Percentiles rank a stretch among this genome's conserved stretches.
Evolutionary conservation across 2,329 filamentous ascomycete species (phyloP).

Genomic region (Beauveria varroae): DNA sequence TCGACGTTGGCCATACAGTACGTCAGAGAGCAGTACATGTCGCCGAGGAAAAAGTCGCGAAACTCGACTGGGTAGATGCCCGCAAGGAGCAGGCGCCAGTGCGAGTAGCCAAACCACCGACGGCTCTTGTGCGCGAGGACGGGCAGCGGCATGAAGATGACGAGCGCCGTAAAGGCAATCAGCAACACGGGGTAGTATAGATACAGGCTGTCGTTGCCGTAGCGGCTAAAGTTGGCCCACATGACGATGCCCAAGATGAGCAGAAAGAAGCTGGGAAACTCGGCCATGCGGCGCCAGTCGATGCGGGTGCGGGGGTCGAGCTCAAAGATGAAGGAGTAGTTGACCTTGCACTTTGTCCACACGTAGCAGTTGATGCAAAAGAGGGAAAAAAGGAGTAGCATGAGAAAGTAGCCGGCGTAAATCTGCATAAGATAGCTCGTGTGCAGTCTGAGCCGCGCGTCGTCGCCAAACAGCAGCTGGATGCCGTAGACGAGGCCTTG

Average conservation of each 20-base stretch:
- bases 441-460: constrained; percentile 40
- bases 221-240: constrained; percentile 79
- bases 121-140: constrained; percentile 69
- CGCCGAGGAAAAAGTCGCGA: constrained; percentile 92
- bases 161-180: constrained; percentile 56
- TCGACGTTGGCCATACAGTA: constrained; percentile 86
- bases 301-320: constrained; percentile 80
- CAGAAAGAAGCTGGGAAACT: constrained; percentile 80
- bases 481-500: constrained; percentile 57
- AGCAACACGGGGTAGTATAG: constrained; percentile 83
- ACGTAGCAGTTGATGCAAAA: constrained; percentile 80
- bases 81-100: constrained; percentile 78
- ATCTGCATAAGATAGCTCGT: constrained; percentile 75
- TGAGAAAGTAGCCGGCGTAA: constrained; percentile 86
- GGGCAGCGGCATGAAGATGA: constrained; percentile 70
- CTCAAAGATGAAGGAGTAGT: constrained; percentile 95
- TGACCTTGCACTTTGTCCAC: constrained; percentile 81
- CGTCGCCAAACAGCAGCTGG: constrained; percentile 42
- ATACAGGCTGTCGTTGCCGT: constrained; percentile 60
- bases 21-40: constrained; percentile 94
- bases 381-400: constrained; percentile 70
- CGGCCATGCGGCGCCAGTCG: constrained; percentile 81
- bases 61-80: constrained; percentile 93
- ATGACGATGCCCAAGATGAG: constrained; percentile 72
- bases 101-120: constrained; percentile 82